These are phyloP conservation scores for Vitis riparia DNA, from an alignment of 164 flowering plant species.

Conservation along the genomic window DNA sequence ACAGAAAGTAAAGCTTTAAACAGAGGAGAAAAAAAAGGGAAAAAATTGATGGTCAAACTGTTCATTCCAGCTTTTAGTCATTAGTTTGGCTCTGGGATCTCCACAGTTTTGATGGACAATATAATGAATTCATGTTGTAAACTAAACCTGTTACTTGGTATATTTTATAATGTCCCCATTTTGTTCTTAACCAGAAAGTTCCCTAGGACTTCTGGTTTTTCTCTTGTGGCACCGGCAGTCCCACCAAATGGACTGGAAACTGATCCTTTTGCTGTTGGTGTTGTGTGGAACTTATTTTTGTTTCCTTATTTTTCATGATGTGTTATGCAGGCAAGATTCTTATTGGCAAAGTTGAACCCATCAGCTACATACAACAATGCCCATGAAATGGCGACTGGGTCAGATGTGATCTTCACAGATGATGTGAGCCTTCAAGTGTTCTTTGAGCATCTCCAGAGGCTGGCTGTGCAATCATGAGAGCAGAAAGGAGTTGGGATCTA, in stretches of 20 bases:
- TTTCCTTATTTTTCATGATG: not conserved
- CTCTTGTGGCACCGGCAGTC: not conserved
- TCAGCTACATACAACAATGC: slow-evolving; percentile 84
- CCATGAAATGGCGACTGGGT: slow-evolving; percentile 67
- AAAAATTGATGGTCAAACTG: no score
- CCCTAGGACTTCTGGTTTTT: not conserved
- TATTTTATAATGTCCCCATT: no score
- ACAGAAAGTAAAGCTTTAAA: no score
- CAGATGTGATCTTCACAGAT: slow-evolving; percentile 93
- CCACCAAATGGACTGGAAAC: no score
- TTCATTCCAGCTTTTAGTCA: no score
- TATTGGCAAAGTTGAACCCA: slow-evolving; percentile 88
- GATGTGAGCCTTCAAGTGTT: slow-evolving; percentile 95
- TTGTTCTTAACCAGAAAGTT: no score
- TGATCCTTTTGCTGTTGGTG: no score
- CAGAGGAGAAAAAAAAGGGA: no score
- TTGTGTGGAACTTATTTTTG: not conserved
- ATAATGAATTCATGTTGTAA: no score
- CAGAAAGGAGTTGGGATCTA: not conserved
- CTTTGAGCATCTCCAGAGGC: slow-evolving; percentile 90
- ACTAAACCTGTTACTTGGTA: no score
- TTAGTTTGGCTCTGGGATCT: no score
- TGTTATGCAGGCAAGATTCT: slow-evolving; percentile 73
- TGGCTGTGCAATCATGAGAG: slow-evolving; percentile 82
- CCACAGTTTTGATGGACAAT: no score